A percentile compares a stretch with the other conserved stretches of the same genome.
Evolutionary conservation across 1,139 yeast species (phyloP).

Genomic region (Yamadazyma blattariae): DNA sequence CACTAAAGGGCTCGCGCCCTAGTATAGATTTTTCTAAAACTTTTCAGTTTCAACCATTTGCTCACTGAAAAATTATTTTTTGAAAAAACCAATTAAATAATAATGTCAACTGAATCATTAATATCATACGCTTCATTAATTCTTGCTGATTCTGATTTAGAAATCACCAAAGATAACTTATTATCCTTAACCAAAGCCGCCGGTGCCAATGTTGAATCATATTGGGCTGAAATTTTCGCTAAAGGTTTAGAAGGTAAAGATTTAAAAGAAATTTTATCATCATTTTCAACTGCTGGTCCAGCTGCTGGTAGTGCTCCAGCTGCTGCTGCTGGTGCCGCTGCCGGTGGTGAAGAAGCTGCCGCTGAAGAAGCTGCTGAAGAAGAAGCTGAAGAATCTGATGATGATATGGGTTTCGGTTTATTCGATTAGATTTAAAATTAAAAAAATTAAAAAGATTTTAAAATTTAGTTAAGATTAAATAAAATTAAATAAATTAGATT

Average conservation of each 20-base stretch:
- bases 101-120: conserved; percentile 59
- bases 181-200: conserved; percentile 84
- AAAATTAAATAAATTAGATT: too few species aligned
- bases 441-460: background rate
- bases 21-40: too few species aligned
- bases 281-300: conserved; percentile 59
- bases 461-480: too few species aligned
- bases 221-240: conserved; percentile 96
- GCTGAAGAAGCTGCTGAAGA: conserved; percentile 62
- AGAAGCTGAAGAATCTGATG: conserved; percentile 75
- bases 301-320: conserved; percentile 45
- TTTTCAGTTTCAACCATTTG: too few species aligned
- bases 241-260: conserved; percentile 97
- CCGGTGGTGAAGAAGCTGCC: conserved; percentile 49
- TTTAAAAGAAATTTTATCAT: conserved; percentile 85
- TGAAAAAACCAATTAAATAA: too few species aligned
- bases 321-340: conserved; percentile 61
- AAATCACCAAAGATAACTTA: conserved; percentile 91
- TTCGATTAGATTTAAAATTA: conserved; percentile 35
- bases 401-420: conserved; percentile 73
- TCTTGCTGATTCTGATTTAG: conserved; percentile 96
- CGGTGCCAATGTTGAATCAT: conserved; percentile 78
- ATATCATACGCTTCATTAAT: conserved; percentile 93
- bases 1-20: too few species aligned
- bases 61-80: too few species aligned